Conservation (phyloP, 176 grass and related monocot genomes). For the Bothriochloa decipiens region DNA sequence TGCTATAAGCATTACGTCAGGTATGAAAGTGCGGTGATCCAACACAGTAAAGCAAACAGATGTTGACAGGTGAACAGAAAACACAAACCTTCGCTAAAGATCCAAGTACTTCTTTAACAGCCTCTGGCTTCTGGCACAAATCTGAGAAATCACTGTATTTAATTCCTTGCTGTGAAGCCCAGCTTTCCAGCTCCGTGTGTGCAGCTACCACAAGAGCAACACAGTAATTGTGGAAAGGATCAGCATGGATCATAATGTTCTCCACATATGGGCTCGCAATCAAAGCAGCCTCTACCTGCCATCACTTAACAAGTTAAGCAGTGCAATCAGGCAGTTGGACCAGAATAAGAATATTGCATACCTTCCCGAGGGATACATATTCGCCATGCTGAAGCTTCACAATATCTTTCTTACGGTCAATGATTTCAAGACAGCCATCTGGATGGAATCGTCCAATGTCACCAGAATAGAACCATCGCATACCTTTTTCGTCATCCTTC, state of each 20-base stretch:
- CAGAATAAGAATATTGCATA: slow-evolving; percentile 39
- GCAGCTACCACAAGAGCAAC: slow-evolving; percentile 79
- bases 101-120: slow-evolving; percentile 80
- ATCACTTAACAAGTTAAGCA: slow-evolving; percentile 38
- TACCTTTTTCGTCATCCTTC: slow-evolving; percentile 80
- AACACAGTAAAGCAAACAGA: slow-evolving; percentile 20
- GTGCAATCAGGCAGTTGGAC: slow-evolving; percentile 21
- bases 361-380: slow-evolving; percentile 98
- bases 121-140: slow-evolving; percentile 81
- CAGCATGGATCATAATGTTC: slow-evolving; percentile 87
- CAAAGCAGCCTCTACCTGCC: slow-evolving; percentile 86
- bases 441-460: slow-evolving; percentile 88
- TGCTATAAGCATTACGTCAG: slow-evolving; percentile 1
- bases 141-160: slow-evolving; percentile 59
- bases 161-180: slow-evolving; percentile 68
- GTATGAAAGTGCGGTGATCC: slow-evolving; percentile 28
- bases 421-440: slow-evolving; percentile 95
- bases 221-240: slow-evolving; percentile 87
- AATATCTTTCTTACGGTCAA: slow-evolving; percentile 97
- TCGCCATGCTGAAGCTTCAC: slow-evolving; percentile 98
- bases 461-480: slow-evolving; percentile 95
- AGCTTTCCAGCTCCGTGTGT: slow-evolving; percentile 66
- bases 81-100: slow-evolving; percentile 72
- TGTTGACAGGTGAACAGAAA: slow-evolving; percentile 19
- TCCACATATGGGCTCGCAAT: slow-evolving; percentile 77